A percentile compares a stretch with the other conserved stretches of the same genome.
phyloP scores from a whole-genome alignment of 2,329 filamentous ascomycete genomes.

The Coleophoma cylindrospora region DNA sequence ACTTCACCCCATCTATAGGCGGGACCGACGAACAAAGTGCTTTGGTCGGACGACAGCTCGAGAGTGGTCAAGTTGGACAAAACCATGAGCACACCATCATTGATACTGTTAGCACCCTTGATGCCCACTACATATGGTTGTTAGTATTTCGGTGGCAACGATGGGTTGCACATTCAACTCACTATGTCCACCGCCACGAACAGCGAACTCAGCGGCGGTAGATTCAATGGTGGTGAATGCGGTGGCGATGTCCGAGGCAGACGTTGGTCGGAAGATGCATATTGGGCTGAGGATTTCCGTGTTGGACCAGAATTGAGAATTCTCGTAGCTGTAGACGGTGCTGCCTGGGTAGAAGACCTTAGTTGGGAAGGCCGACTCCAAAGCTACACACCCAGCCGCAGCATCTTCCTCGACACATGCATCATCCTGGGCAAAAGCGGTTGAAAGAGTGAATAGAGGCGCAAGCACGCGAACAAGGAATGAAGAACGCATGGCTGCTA shows the following conservation, averaged over 20 bases:
- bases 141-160: no score
- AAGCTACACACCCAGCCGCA: constrained; percentile 1
- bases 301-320: constrained; percentile 6
- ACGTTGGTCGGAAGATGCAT: constrained; percentile 4
- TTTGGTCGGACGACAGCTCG: constrained; percentile 12
- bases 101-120: not conserved
- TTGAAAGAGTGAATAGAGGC: not conserved
- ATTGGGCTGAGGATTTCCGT: constrained; percentile 2
- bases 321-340: constrained; percentile 3
- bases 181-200: constrained; percentile 7
- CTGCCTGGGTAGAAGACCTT: constrained; percentile 2
- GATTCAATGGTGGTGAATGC: not conserved
- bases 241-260: constrained; percentile 3
- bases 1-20: constrained; percentile 3
- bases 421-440: not conserved
- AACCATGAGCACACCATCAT: constrained; percentile 3
- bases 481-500: constrained; percentile 2
- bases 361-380: constrained; percentile 1
- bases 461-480: constrained; percentile 1
- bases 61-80: constrained; percentile 5
- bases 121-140: not conserved
- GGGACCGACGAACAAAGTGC: constrained; percentile 1
- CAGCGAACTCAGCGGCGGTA: constrained; percentile 1
- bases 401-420: not conserved
- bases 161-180: not conserved